Evolutionary conservation across 2,329 filamentous ascomycete genomes (phyloP), one percentile per base, ranked within the genome.

Genomic region (Coniochaeta sp.): DNA sequence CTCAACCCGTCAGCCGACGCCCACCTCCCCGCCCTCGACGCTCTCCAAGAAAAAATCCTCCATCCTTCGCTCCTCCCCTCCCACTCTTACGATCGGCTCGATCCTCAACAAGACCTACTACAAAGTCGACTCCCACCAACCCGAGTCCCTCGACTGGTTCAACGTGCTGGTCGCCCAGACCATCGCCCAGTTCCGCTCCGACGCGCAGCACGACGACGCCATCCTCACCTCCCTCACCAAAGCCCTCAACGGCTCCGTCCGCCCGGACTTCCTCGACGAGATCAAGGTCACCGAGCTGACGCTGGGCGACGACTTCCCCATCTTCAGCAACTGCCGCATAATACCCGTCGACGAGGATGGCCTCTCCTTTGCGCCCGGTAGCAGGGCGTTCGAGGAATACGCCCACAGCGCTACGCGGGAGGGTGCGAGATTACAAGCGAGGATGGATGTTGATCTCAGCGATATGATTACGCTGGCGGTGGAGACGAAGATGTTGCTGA

Each of bases 51-150:
- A 86, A 64, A 83, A 83, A 56, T 90, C 84, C 27, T 87, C 80
- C 62, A 83, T 92, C 13, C 75, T 94, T 6, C 80, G 88, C 4
- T 51, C 62, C 28, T 84, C 82, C 16, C 81, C 87, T 0, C 86
- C 87, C 1, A 81, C 82, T 3, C 81, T 95, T 16, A 95, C 91
- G 4, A 95, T 95, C n/a, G 87, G 87, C 49, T 95, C 91, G 9
- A 96, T 99, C 55, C 78, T 99, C 26, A 86, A 86, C 60, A 99
- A 99, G 73, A 97, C 94, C 20, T 99, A 96, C 69, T 99, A 99
- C 73, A 96, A 95, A 64, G 89, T 94, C 40, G 82, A 95, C 60
- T 91, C 89, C 54, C 94, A 99, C 67, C 94, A 97, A 68, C 94
- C 94, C 1, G 94, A 99, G 69, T 95, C 89, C 53, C 71, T 99